These are phyloP conservation scores for Solanum ossicruentum DNA, from an alignment of 257 asterid genomes.

Conservation along the genomic window DNA sequence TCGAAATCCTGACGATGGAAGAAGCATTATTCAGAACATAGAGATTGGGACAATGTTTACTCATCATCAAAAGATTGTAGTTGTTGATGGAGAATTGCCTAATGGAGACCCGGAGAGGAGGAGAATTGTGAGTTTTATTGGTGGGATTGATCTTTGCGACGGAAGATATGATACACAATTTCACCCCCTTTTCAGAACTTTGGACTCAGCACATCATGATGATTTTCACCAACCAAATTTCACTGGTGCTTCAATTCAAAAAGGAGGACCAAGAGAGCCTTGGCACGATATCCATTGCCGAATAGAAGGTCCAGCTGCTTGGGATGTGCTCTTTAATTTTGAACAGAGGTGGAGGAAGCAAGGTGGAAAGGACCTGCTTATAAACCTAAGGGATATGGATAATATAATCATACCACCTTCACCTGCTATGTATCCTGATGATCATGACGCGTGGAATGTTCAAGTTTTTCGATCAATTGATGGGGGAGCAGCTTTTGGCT, in stretches of 20 bases:
- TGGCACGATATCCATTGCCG: slow-evolving; percentile 7
- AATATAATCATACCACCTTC: neutral
- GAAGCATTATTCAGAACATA: neutral
- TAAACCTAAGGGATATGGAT: neutral
- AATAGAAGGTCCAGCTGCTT: slow-evolving; percentile 2
- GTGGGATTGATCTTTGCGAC: neutral
- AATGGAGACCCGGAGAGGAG: slow-evolving; percentile 1
- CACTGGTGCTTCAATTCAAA: neutral
- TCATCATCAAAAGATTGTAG: slow-evolving; percentile 1
- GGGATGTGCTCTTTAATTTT: neutral
- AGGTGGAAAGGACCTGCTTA: neutral
- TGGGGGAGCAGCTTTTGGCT: slow-evolving; percentile 5
- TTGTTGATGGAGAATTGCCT: slow-evolving; percentile 2
- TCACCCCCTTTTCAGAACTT: slow-evolving; percentile 3
- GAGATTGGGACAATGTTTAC: slow-evolving; percentile 3
- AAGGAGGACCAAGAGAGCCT: slow-evolving; percentile 9
- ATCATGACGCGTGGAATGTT: slow-evolving; percentile 2
- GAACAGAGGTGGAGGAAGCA: neutral
- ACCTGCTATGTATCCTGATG: neutral
- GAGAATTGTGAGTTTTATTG: slow-evolving; percentile 7
- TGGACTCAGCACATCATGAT: slow-evolving; percentile 1
- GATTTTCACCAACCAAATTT: slow-evolving; percentile 4
- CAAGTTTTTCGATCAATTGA: slow-evolving; percentile 4
- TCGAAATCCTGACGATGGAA: slow-evolving; percentile 6
- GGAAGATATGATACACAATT: neutral